Evolutionary conservation across 805 yeast genomes (phyloP).

Genomic region (Candida methanosorbosa): DNA sequence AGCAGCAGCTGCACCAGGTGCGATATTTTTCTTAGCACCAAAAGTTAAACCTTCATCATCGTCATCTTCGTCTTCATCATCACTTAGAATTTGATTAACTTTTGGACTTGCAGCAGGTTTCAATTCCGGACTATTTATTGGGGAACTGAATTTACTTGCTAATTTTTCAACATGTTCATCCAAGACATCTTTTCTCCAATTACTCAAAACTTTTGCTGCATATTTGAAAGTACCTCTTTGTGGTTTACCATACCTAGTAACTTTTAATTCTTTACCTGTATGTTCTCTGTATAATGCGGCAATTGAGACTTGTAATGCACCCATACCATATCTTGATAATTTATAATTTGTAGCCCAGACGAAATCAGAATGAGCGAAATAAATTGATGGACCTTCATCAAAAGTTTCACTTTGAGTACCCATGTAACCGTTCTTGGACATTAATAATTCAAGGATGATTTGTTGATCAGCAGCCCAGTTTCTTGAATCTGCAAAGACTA

Average conservation of each 20-base stretch:
- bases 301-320: slow-evolving; percentile 83
- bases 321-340: slow-evolving; percentile 85
- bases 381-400: slow-evolving; percentile 74
- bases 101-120: slow-evolving; percentile 11
- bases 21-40: slow-evolving; percentile 5
- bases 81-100: slow-evolving; percentile 1
- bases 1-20: slow-evolving; percentile 1
- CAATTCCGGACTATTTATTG: no score
- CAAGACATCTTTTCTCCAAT: slow-evolving; percentile 73
- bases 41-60: slow-evolving; percentile 14
- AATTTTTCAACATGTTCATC: slow-evolving; percentile 47
- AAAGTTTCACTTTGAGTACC: slow-evolving; percentile 67
- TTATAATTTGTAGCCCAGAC: slow-evolving; percentile 89
- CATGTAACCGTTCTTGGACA: slow-evolving; percentile 74
- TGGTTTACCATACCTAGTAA: slow-evolving; percentile 84
- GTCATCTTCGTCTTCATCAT: slow-evolving; percentile 11
- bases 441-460: slow-evolving; percentile 70
- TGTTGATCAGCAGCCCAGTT: slow-evolving; percentile 94
- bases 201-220: slow-evolving; percentile 67
- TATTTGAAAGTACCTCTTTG: slow-evolving; percentile 79
- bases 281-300: slow-evolving; percentile 80
- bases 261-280: slow-evolving; percentile 73
- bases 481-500: slow-evolving; percentile 87
- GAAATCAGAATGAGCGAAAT: slow-evolving; percentile 87
- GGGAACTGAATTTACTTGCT: neutral